A percentile compares a stretch with the other conserved stretches of the same genome.
phyloP scores from a whole-genome alignment of 768 basidiomycete species.

The Jaapia argillacea region DNA sequence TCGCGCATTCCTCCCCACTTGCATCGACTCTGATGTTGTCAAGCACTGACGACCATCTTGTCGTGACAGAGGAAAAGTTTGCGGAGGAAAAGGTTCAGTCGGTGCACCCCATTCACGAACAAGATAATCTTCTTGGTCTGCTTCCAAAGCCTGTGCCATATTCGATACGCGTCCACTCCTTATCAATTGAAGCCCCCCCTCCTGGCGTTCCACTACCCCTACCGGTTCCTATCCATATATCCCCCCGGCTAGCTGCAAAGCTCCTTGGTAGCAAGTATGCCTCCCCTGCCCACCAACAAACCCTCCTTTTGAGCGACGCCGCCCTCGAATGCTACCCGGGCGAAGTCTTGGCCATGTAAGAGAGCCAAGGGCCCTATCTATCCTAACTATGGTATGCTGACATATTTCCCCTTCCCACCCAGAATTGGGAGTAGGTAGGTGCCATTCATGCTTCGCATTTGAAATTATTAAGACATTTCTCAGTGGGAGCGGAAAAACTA shows the following conservation, averaged over 20 bases:
- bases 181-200: background rate
- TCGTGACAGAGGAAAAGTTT: too few relatives aligned
- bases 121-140: background rate
- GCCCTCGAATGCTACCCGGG: background rate
- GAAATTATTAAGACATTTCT: background rate
- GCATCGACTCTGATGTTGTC: too few relatives aligned
- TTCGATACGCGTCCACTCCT: background rate
- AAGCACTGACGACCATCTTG: too few relatives aligned
- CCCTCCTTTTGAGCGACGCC: background rate
- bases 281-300: background rate
- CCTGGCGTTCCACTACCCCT: background rate
- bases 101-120: too few relatives aligned
- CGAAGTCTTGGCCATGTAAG: background rate
- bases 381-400: background rate
- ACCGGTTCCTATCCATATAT: background rate
- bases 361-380: background rate
- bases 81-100: too few relatives aligned
- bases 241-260: background rate
- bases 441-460: background rate
- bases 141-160: background rate
- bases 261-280: background rate
- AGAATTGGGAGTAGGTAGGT: constrained; percentile 1
- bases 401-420: constrained; percentile 4
- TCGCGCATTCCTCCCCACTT: too few relatives aligned
- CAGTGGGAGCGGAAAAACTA: background rate